These are phyloP conservation scores for Rhizoclosmatium globosum DNA, from an alignment of 192 early-diverging fungal genomes.

Conservation along the genomic window DNA sequence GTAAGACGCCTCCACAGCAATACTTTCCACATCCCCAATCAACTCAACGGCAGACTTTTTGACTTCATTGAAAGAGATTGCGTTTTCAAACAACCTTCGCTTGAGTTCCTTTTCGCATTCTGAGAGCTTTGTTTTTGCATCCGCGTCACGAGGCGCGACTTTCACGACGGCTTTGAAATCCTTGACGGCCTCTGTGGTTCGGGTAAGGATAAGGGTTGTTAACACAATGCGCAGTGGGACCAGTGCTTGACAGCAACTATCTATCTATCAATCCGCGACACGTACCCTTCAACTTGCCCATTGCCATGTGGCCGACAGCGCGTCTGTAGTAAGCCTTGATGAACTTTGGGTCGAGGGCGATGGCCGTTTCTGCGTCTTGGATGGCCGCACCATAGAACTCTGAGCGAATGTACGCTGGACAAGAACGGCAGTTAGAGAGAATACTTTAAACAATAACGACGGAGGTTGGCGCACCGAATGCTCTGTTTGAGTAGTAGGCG, in stretches of 20 bases:
- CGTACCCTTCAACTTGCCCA: slow-evolving; percentile 82
- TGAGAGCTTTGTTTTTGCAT: slow-evolving; percentile 78
- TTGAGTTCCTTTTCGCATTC: slow-evolving; percentile 94
- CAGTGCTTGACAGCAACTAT: no score
- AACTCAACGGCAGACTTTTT: slow-evolving; percentile 60
- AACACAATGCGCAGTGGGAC: no score
- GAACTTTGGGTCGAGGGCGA: slow-evolving; percentile 81
- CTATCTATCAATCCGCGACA: no score
- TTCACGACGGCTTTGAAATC: slow-evolving; percentile 71
- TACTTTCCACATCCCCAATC: slow-evolving; percentile 70
- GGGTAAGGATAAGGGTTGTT: no score
- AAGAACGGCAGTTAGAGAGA: not conserved
- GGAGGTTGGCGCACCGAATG: slow-evolving; percentile 59
- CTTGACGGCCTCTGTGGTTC: slow-evolving; percentile 55
- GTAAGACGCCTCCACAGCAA: slow-evolving; percentile 72
- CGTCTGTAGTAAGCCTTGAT: slow-evolving; percentile 96
- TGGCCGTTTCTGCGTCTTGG: slow-evolving; percentile 83
- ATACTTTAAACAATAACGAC: not conserved
- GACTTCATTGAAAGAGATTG: slow-evolving; percentile 76
- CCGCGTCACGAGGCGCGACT: slow-evolving; percentile 79
- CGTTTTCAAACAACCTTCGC: slow-evolving; percentile 90
- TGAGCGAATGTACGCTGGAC: slow-evolving; percentile 74
- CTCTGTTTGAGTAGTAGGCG: slow-evolving; percentile 92
- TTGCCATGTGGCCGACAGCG: slow-evolving; percentile 86
- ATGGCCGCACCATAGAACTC: slow-evolving; percentile 82